phyloP scores from a whole-genome alignment of 306 rosid species.

The Luffa acutangula region DNA sequence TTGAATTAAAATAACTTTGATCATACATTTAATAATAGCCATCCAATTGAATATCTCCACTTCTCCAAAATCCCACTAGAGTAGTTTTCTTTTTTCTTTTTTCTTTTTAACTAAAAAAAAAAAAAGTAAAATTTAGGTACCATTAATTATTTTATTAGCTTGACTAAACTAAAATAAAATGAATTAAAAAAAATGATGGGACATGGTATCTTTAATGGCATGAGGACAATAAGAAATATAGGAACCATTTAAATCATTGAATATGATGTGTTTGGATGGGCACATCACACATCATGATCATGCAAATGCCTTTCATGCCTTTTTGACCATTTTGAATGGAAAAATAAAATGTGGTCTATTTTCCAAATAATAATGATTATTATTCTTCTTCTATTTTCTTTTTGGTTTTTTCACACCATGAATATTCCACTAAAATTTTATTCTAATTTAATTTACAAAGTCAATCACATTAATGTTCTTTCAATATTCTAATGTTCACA shows the following conservation, averaged over 20 bases:
- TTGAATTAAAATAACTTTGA: neutral
- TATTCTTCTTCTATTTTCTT: neutral
- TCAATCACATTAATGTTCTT: neutral
- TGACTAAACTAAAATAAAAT: neutral
- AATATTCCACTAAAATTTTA: neutral
- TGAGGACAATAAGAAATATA: neutral
- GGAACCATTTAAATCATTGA: neutral
- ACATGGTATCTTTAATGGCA: neutral
- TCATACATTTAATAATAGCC: neutral
- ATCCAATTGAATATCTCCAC: neutral
- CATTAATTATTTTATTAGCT: neutral
- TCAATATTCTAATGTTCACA: neutral
- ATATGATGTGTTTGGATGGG: conserved; percentile 8
- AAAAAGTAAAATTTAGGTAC: neutral
- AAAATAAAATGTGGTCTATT: neutral
- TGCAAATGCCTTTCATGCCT: conserved; percentile 7
- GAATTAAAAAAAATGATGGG: neutral
- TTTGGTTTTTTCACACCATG: neutral
- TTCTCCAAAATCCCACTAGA: neutral
- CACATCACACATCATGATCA: neutral
- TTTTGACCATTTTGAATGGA: conserved; percentile 3
- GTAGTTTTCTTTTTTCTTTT: neutral
- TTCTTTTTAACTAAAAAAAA: neutral
- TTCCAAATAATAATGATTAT: neutral
- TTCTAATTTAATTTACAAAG: neutral